A percentile compares a stretch with the other conserved stretches of the same genome.
Conservation (phyloP, 2,329 filamentous ascomycete species). For the Sordariomycetes sp. region DNA sequence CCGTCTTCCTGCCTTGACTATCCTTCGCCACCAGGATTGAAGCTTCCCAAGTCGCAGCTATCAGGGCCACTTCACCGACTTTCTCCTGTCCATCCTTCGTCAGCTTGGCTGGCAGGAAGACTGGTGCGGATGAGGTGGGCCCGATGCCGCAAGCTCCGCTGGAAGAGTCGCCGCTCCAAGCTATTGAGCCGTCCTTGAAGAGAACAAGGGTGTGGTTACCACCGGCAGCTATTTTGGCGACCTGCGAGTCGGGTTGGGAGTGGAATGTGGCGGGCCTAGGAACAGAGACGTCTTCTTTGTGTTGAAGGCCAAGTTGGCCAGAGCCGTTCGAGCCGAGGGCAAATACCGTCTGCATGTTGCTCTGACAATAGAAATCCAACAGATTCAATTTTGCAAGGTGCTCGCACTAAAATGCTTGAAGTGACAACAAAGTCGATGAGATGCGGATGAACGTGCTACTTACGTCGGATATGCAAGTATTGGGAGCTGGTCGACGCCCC, state of each 20-base stretch:
- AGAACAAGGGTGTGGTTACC: conserved; percentile 83
- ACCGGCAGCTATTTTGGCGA: conserved; percentile 46
- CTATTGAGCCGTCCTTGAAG: conserved; percentile 48
- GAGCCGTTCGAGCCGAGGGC: conserved; percentile 71
- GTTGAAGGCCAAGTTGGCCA: conserved; percentile 63
- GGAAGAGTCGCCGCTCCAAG: conserved; percentile 53
- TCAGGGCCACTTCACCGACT: conserved; percentile 23
- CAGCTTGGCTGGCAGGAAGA: conserved; percentile 31
- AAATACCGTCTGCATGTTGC: conserved; percentile 43
- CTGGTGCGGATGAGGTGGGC: conserved; percentile 16
- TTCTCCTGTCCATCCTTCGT: conserved; percentile 14
- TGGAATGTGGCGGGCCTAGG: conserved; percentile 55
- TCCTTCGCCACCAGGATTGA: conserved; percentile 51
- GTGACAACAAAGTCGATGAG: no score
- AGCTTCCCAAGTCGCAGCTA: conserved; percentile 73
- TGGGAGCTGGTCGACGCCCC: background rate
- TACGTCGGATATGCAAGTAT: no score
- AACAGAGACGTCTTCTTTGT: conserved; percentile 60
- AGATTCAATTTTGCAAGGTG: no score
- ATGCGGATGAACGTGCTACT: no score
- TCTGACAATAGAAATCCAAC: no score
- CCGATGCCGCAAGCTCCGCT: conserved; percentile 46
- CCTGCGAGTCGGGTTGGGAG: conserved; percentile 20
- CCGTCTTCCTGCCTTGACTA: conserved; percentile 28
- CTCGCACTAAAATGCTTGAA: no score